Evolutionary conservation across 2,329 filamentous ascomycete genomes (phyloP).

Genomic region (Lasiodiplodia sp.): DNA sequence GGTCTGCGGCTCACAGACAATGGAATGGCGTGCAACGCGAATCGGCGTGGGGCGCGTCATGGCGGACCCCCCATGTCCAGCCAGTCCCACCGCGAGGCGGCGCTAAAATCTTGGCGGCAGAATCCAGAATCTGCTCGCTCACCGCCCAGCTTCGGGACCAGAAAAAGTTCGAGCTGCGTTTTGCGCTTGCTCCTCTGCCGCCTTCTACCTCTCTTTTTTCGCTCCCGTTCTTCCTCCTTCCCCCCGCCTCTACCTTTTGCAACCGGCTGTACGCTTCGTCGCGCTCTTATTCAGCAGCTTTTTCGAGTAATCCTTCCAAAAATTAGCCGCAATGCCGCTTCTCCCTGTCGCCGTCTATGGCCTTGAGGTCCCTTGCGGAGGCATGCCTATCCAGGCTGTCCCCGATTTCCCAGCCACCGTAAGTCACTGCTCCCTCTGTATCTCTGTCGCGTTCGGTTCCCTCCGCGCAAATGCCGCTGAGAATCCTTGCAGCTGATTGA

Average conservation of each 20-base stretch:
- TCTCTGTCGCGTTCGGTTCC: slow-evolving; percentile 12
- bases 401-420: slow-evolving; percentile 84
- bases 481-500: slow-evolving; percentile 33
- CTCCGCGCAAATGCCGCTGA: slow-evolving; percentile 23
- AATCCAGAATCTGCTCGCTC: neutral
- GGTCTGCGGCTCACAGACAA: neutral
- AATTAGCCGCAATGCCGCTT: slow-evolving; percentile 40
- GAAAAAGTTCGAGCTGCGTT: slow-evolving; percentile 27
- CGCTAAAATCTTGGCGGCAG: slow-evolving; percentile 26
- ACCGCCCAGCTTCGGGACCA: neutral
- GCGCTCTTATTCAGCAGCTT: slow-evolving; percentile 22
- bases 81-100: neutral
- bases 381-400: slow-evolving; percentile 79
- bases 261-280: slow-evolving; percentile 1
- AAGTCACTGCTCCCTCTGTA: slow-evolving; percentile 53
- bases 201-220: slow-evolving; percentile 26
- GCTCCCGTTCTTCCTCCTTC: slow-evolving; percentile 23
- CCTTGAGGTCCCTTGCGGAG: slow-evolving; percentile 86
- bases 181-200: slow-evolving; percentile 16
- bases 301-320: slow-evolving; percentile 8
- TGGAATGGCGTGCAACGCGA: slow-evolving; percentile 12
- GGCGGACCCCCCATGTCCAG: neutral
- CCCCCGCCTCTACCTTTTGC: neutral
- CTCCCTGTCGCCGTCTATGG: slow-evolving; percentile 83
- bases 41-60: slow-evolving; percentile 26